Evolutionary conservation across 306 rosid genomes (phyloP).

Genomic region (Betula pendula): DNA sequence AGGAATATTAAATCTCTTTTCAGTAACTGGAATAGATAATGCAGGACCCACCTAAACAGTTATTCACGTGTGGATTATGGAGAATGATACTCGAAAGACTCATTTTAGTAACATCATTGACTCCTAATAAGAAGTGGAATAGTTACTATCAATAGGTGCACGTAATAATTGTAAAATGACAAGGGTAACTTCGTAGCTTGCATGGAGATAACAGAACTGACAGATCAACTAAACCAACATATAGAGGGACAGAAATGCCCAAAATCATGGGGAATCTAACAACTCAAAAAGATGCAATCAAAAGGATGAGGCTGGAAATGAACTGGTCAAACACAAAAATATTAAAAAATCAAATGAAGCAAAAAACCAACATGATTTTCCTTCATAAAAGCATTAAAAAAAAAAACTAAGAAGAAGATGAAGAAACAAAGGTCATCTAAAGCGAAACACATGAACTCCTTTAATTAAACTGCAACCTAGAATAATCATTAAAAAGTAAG

Average conservation of each 20-base stretch:
- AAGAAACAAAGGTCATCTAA: background rate
- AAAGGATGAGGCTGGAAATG: background rate
- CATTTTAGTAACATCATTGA: no score
- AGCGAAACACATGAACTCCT: background rate
- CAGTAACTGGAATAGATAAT: no score
- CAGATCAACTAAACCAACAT: background rate
- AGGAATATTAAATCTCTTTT: no score
- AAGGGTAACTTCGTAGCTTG: background rate
- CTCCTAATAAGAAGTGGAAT: no score
- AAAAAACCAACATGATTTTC: background rate
- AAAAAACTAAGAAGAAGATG: background rate
- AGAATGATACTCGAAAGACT: no score
- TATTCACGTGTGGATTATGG: no score
- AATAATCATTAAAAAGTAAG: background rate
- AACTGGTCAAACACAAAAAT: background rate
- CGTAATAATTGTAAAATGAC: background rate
- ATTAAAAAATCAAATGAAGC: background rate
- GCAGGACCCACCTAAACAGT: no score
- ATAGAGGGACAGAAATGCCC: background rate
- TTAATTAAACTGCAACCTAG: background rate
- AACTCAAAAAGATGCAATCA: background rate
- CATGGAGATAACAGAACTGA: background rate
- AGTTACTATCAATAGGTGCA: background rate
- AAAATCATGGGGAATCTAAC: background rate
- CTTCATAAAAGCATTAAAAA: background rate